Base-by-base conservation (phyloP, 2,329 filamentous ascomycete species). In the Periconia sp. region DNA sequence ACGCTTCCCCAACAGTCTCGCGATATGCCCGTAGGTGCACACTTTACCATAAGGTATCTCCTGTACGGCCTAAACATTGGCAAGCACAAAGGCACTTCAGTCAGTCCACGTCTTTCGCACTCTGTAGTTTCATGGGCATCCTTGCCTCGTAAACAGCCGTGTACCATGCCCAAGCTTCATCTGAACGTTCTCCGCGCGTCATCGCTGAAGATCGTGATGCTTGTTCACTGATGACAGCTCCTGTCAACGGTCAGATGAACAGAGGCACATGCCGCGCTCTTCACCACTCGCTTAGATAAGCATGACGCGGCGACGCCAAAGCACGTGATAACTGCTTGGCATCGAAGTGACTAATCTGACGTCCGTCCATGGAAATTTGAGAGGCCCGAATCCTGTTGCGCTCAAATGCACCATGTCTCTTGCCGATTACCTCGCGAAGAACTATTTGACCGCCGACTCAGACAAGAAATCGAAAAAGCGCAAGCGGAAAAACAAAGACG, bases 21-120 rank as follows among this genome's bases (percentile, higher is more conserved):
- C 89, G 58, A 92, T 91, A 70, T 92, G 89, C 2, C 90, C 91
- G 70, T 97, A 97, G 45, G 85, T 90, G 1, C 92, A 97, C 41
- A 97, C 92, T 69, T 83, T 89, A 56, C 93, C 93, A 9, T 75
- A 69, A 0, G 94, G 93, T 31, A 97, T 89, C 71, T 96, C 86
- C 73, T 93, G 90, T 3, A 97, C 84, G 14, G 92, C 33, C 91
- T 37, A 37, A 11, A 37, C 33, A n/a, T n/a, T 14, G 3, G 15
- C 33, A n/a, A 13, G 11, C 33, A 13, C 33, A 37, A 37, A 13
- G 15, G 13, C 33, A 37, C 6, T 37, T 11, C 3, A 37, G 23
- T 27, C 23, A 13, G 33, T 37, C 15, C 33, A n/a, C 3, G 11
- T 13, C 15, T 37, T n/a, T 13, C 11, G 33, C 33, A 37, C 33